phyloP scores from a whole-genome alignment of 2,329 filamentous ascomycete genomes.

The Ramularia endophylla region DNA sequence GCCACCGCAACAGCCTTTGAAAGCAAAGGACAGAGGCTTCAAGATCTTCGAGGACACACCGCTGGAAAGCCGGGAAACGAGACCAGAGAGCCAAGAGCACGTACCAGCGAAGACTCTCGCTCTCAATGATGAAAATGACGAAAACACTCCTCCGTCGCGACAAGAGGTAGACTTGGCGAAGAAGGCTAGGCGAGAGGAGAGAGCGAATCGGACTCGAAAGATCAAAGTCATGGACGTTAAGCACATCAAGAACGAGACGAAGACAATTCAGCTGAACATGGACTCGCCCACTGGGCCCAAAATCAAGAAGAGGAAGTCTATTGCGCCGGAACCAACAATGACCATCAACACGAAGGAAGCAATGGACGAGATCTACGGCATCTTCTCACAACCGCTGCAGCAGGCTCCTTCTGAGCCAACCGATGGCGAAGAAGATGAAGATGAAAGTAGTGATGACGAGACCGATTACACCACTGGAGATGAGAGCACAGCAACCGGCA shows the following conservation, averaged over 20 bases:
- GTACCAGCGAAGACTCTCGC: constrained; percentile 24
- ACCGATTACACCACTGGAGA: constrained; percentile 79
- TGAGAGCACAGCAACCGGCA: constrained; percentile 72
- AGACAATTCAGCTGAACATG: constrained; percentile 91
- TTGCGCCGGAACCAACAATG: constrained; percentile 90
- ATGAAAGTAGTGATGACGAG: constrained; percentile 56
- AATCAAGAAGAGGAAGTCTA: constrained; percentile 67
- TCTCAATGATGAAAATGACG: constrained; percentile 41
- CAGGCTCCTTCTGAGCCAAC: constrained; percentile 42
- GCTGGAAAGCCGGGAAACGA: constrained; percentile 7
- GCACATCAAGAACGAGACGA: constrained; percentile 71
- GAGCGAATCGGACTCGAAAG: constrained; percentile 46
- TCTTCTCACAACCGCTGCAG: constrained; percentile 83
- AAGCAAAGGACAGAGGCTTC: constrained; percentile 28
- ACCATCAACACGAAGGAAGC: constrained; percentile 92
- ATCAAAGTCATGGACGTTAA: constrained; percentile 72
- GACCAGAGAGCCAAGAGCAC: constrained; percentile 14
- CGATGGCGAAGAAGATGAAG: constrained; percentile 61
- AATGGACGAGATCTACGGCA: constrained; percentile 94
- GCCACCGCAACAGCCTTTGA: constrained; percentile 8
- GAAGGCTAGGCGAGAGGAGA: constrained; percentile 43
- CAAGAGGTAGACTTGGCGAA: constrained; percentile 38
- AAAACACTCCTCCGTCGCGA: constrained; percentile 39
- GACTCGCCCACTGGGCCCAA: constrained; percentile 85
- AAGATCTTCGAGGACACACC: constrained; percentile 30